Evolutionary conservation across 257 asterid genomes (phyloP), one percentile per base, ranked within the genome.

Genomic region (Solanum bulbocastanum): DNA sequence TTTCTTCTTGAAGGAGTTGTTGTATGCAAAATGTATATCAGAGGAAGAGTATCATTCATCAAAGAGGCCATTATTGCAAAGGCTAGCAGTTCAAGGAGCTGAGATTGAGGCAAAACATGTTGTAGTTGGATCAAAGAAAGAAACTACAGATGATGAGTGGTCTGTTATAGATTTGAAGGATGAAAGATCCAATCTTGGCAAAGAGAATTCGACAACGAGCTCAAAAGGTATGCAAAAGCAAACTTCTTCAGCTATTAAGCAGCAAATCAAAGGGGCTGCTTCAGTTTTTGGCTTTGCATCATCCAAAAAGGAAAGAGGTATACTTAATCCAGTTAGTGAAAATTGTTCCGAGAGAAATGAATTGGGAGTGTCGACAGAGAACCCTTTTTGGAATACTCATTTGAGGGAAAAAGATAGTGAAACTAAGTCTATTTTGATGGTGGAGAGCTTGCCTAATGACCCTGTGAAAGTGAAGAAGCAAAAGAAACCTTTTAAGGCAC

Each of bases 21-120:
- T 96, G 30, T 92, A 93, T 88, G 95, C 96, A 16, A 96, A 93
- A 42, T 95, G 98, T 90, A 93, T 97, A 93, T 88, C 98, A 16
- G 98, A 97, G 74, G 98, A 94, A 65, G 99, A 95, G 92, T 96
- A 97, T 78, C 97, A 97, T 86, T 83, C 91, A 6, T 95, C 98
- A 12, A 97, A 96, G 92, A 93, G 97, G 91, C 99, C 99, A 11
- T 90, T 97, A 83, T 86, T 97, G 79, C 98, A 94, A 89, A 94
- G 98, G 90, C 88, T 97, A 87, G 98, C 98, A 40, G 94, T 91
- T 91, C 99, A 97, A 90, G 98, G 99, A 84, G 99, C 97, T 72
- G 96, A 93, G 90, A 96, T 96, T 85, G 96, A 94, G 88, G 96
- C 98, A 71, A 94, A 91, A 52, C 97, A 96, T 87, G 95, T 96